A percentile compares a stretch with the other conserved stretches of the same genome.
Conservation (phyloP, 371 early-diverging fungal genomes). For the Dinochytrium kinnereticum region DNA sequence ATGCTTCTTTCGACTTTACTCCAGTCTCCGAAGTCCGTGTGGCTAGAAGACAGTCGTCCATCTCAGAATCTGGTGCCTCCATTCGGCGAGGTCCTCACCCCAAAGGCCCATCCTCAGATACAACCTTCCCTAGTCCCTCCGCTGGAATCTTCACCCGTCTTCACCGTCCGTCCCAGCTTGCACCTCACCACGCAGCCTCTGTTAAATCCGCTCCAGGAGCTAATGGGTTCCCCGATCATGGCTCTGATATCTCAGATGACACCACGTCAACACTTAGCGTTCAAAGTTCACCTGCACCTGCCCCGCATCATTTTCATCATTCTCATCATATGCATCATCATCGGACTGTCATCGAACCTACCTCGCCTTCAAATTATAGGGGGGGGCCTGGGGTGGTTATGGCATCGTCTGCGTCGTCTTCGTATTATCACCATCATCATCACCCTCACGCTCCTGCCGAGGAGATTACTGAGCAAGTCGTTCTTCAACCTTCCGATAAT, state of each 20-base stretch:
- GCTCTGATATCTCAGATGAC: slow-evolving; percentile 2
- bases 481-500: slow-evolving; percentile 62
- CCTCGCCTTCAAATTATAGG: background rate
- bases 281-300: slow-evolving; percentile 13
- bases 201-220: slow-evolving; percentile 3
- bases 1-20: too few species aligned
- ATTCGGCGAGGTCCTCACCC: background rate
- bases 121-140: background rate
- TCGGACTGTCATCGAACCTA: background rate
- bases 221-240: background rate
- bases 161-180: background rate
- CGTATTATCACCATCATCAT: slow-evolving; percentile 6
- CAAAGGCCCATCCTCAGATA: background rate
- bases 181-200: background rate
- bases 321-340: slow-evolving; percentile 8
- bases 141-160: background rate
- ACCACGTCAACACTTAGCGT: background rate
- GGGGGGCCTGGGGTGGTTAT: background rate
- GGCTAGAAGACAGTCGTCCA: background rate
- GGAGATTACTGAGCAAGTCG: slow-evolving; percentile 31
- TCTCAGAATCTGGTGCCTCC: background rate
- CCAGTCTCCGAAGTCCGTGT: too few species aligned
- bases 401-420: background rate
- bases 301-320: background rate
- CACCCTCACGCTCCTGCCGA: background rate